Evolutionary conservation across 1,284 basidiomycete genomes (phyloP), one percentile per base, ranked within the genome.

Genomic region (Heliocybe sulcata): DNA sequence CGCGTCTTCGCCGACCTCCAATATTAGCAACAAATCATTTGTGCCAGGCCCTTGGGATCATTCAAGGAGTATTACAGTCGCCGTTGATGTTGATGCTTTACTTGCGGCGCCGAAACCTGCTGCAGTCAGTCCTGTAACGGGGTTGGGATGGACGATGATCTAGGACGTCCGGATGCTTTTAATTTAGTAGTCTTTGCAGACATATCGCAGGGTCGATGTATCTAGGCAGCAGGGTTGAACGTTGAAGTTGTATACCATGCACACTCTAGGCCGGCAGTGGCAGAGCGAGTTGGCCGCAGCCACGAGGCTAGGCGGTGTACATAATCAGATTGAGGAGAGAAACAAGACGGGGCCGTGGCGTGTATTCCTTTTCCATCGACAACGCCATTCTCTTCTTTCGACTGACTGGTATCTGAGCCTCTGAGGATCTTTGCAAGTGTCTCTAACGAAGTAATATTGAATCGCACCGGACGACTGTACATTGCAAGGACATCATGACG

Each of bases 401-500:
- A 12, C 23, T 47, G n/a, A 25, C 23, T 20, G 11, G 9, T 29
- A 6, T 49, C 47, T 49, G 14, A 26, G 12, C 27, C 47, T 14
- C 47, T 49, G 47, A 26, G 23, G 14, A 26, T 49, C 27, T 49
- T 22, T 49, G 47, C 47, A 26, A 16, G 47, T 26, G 47, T 26
- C 47, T 49, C 27, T 49, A 16, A 49, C 47, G 47, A 49, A 49
- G 23, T 25, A 29, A 49, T 49, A 25, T 16, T 42, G 38, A 42
- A 42, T 42, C 12, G 10, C 27, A 49, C 20, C 27, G 23, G 27
- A 29, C 47, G 10, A 26, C 22, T 49, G 27, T 49, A 49, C 27
- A 25, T 25, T 31, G 8, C 10, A 3, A 52, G 26, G 51, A 61
- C 70, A 80, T 81, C 79, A 92, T 87, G 88, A 87, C 85, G 64